Base-by-base conservation (phyloP, 2,329 filamentous ascomycete species). In the Sporothrix euskadiensis region DNA sequence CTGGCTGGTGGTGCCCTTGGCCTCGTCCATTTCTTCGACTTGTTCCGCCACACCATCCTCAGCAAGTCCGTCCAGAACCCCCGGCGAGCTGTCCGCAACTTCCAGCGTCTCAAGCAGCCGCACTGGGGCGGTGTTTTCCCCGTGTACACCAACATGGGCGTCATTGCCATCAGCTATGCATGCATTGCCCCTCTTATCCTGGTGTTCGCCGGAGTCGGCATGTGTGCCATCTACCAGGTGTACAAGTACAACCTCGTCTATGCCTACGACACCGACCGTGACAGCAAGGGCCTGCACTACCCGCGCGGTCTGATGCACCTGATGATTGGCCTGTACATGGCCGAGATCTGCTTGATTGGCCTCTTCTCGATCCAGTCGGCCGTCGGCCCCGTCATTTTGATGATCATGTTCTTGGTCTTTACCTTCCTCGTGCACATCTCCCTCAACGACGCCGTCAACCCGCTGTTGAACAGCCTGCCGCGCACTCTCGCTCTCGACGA, bases 231-330 rank as follows among this genome's bases (percentile, higher is more conserved):
- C 83, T 96, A 97, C 81, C 85, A 93, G 71, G 92, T 93, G 71
- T 97, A 94, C 84, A 89, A 92, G 52, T 97, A 97, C 86, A 94
- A 95, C 82, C 82, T 97, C 71, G 85, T 97, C 30, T 97, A 93
- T 80, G 92, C 96, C 16, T 91, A 89, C 66, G 91, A 94, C 77
- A 88, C 91, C 14, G 85, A 90, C 75, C 90, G 97, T 76, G 94
- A 98, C 79, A 97, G 94, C 66, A 93, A 93, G 78, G 95, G 96
- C 68, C 89, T 95, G 30, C 90, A 94, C 78, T 98, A 97, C 80
- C 92, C 94, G 1, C 92, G 93, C 32, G 94, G 93, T 5, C 86
- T 98, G 59, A 93, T 97, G 84, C 94, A 98, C 75, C 87, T 96
- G 44, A 89, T 95, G 59, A 88, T 90, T 1, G 94, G 94, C 71